Base-by-base conservation (phyloP, 1,139 yeast genomes). In the Geotrichum citri-aurantii region DNA sequence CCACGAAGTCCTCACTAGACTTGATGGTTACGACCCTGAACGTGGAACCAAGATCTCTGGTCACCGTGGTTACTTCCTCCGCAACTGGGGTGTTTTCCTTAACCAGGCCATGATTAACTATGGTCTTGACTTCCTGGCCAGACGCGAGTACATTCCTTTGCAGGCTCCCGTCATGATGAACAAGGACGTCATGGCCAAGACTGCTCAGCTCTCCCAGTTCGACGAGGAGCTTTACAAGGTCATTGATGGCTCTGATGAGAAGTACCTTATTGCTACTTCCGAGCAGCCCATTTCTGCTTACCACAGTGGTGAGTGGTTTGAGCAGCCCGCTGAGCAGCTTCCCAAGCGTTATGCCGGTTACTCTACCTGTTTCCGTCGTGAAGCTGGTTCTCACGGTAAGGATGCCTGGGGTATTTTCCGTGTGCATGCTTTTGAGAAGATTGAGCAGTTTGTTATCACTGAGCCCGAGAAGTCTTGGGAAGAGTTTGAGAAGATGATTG, bases 351-450 rank as follows among this genome's bases (percentile, higher is more conserved):
- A 93, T 71, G 99, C 97, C 56, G 99, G 99, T 68, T 93, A 86
- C 79, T 91, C 98, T 37, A 88, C 97, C 56, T 93, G 99, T 84
- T 93, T 93, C 85, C 88, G 99, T 77, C 89, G 99, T 78, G 99
- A 93, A 79, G 99, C 99, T 62, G 99, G 99, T 66, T 86, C 97
- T 64, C 98, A 93, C 72, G 99, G 99, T 75, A 93, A 93, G 77
- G 99, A 93, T 72, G 99, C 99, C 52, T 95, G 99, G 99, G 99
- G 99, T 77, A 92, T 95, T 67, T 93, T 93, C 85, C 86, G 99
- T 77, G 99, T 93, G 61, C 99, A 93, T 73, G 96, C 96, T 60
- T 93, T 93, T 71, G 99, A 95, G 78, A 93, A 93, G 79, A 90
- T 93, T 70, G 99, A 93, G 79, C 99, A 95, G 77, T 68, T 93